Percentiles rank a stretch among this genome's conserved stretches.
Conservation (phyloP, 495 filamentous ascomycete genomes). For the Podospora conica region DNA sequence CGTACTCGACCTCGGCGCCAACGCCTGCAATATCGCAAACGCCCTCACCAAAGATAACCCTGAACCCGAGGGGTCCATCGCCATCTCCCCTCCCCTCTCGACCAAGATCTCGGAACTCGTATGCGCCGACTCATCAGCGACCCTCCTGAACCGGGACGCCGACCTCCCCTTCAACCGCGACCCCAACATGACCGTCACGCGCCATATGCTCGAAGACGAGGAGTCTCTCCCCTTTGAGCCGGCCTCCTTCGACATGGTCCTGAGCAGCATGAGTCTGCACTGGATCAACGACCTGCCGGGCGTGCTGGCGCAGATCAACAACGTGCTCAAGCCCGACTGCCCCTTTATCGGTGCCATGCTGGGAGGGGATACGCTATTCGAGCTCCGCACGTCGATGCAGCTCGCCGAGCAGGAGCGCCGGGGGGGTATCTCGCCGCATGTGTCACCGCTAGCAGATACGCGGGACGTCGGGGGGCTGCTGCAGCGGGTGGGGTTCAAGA, state of each 20-base stretch:
- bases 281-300: slow-evolving; percentile 97
- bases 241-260: slow-evolving; percentile 79
- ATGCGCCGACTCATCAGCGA: slow-evolving; percentile 71
- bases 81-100: slow-evolving; percentile 56
- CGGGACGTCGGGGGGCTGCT: slow-evolving; percentile 85
- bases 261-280: slow-evolving; percentile 83
- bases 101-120: slow-evolving; percentile 63
- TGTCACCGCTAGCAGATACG: slow-evolving; percentile 87
- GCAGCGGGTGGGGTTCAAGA: slow-evolving; percentile 81
- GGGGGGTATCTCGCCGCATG: slow-evolving; percentile 80
- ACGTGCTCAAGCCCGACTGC: slow-evolving; percentile 77
- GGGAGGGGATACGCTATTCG: slow-evolving; percentile 89
- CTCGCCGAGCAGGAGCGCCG: slow-evolving; percentile 82
- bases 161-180: slow-evolving; percentile 72
- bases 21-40: slow-evolving; percentile 88
- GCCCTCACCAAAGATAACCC: slow-evolving; percentile 64
- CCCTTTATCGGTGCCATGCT: slow-evolving; percentile 96
- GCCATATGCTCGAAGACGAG: slow-evolving; percentile 66
- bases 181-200: slow-evolving; percentile 62
- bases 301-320: slow-evolving; percentile 72
- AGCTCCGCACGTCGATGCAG: slow-evolving; percentile 90
- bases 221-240: slow-evolving; percentile 66
- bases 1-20: slow-evolving; percentile 91
- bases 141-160: slow-evolving; percentile 76
- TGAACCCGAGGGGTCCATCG: slow-evolving; percentile 47